Base-by-base conservation (phyloP, 148 eudicot species). In the Arbutus unedo region DNA sequence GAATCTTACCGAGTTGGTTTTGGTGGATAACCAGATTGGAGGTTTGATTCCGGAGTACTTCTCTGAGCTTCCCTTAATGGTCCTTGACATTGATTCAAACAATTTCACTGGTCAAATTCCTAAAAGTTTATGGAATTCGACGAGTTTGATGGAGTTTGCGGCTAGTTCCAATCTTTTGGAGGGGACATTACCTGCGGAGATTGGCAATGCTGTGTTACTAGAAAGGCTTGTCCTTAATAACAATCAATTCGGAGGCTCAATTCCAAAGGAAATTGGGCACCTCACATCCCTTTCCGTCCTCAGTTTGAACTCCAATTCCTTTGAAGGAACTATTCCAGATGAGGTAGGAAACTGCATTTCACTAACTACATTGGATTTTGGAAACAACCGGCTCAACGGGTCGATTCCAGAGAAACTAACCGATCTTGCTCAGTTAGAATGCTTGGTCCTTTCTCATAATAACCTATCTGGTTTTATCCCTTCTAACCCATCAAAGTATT, bases 41-140 rank as follows among this genome's bases (percentile, higher is more conserved):
- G 92, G 92, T 16, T 55, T 82, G 4, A 87, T 90, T 38, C 92
- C 92, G 0, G 86, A 82, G 53, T 90, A 90, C 57, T 57, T 90
- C 0, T 85, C 86, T 0, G 76, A 82, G 59, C 88, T 90, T 73
- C 91, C 91, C 8, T 73, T 90, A 55, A 84, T 85, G 85, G 88
- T 83, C n/a, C 85, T 90, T 66, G 91, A 90, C 16, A 80, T 90
- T 71, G 92, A 88, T 82, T 90, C 88, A 0, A 90, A 90, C 80
- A 88, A 85, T 76, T 87, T 90, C 9, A 85, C 89, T 1, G 92
- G 92, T 41, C 16, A 81, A 8, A 80, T 90, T 80, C 92, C 92
- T 0, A 48, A 43, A 7, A 85, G 84, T 79, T 78, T 90, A 9
- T 90, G 90, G 91, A 85, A 87, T 56, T 90, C 88, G 0, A 5